Conservation (phyloP, 2,329 filamentous ascomycete genomes). For the Diplodia scrobiculata region DNA sequence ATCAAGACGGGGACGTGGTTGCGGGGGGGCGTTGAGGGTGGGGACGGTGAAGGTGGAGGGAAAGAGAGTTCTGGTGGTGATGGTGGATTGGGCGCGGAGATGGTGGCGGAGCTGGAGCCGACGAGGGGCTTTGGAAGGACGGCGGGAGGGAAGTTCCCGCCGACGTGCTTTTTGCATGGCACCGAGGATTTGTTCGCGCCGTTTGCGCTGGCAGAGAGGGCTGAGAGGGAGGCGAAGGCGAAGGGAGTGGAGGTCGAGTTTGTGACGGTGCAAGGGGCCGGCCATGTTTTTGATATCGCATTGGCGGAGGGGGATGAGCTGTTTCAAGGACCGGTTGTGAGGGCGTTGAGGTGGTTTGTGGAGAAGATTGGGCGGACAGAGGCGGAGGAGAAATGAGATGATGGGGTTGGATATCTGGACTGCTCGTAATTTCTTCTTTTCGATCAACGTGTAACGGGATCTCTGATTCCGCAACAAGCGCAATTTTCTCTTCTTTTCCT, state of each 20-base stretch:
- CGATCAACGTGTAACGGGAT: too few species aligned
- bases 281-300: constrained; percentile 46
- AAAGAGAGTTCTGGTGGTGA: too few species aligned
- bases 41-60: background rate
- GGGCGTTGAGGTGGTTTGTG: constrained; percentile 6
- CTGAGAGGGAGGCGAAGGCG: constrained; percentile 37
- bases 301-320: background rate
- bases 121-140: background rate
- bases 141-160: constrained; percentile 33
- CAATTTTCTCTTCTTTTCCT: background rate
- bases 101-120: background rate
- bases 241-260: constrained; percentile 43
- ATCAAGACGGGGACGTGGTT: background rate
- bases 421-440: too few species aligned
- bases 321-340: background rate
- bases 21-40: background rate
- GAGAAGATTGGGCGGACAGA: background rate
- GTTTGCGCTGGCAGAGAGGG: constrained; percentile 40
- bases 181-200: constrained; percentile 47
- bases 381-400: background rate
- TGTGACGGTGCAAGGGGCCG: constrained; percentile 46
- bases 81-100: background rate
- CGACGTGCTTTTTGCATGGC: constrained; percentile 51
- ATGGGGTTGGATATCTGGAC: background rate
- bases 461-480: too few species aligned